Percentiles rank a stretch among this genome's conserved stretches.
Evolutionary conservation across 2,329 filamentous ascomycete genomes (phyloP).

Genomic region (Fusarium aywerte): DNA sequence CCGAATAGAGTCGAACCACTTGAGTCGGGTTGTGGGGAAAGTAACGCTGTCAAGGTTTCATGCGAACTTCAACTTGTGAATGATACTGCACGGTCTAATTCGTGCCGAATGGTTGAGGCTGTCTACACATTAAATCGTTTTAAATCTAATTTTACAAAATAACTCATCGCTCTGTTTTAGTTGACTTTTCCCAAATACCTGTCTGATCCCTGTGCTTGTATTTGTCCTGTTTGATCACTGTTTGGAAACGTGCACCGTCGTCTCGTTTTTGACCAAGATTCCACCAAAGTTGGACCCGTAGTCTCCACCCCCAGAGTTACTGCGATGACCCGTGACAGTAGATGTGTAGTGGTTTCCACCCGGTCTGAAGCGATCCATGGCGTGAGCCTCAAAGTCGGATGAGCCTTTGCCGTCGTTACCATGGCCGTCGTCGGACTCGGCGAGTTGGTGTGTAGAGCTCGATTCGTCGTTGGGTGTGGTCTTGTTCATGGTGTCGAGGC

Average conservation of each 20-base stretch:
- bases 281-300: constrained; percentile 19
- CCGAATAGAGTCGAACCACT: background rate
- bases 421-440: constrained; percentile 14
- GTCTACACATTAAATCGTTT: constrained; percentile 1
- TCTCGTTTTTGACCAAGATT: constrained; percentile 44
- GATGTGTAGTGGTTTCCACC: constrained; percentile 26
- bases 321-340: constrained; percentile 27
- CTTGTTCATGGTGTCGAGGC: constrained; percentile 36
- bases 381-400: constrained; percentile 42
- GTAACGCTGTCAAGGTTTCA: background rate
- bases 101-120: background rate
- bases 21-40: too few species aligned
- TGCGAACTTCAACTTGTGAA: background rate
- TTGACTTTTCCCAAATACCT: background rate
- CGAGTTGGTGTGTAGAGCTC: constrained; percentile 39
- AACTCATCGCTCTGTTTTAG: background rate
- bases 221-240: background rate
- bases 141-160: background rate
- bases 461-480: constrained; percentile 27
- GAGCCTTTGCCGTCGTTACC: constrained; percentile 7
- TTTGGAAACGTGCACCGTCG: constrained; percentile 19
- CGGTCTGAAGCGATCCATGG: constrained; percentile 27
- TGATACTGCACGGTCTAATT: background rate
- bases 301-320: background rate
- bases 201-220: background rate